Conservation (phyloP, 129 eudicot genomes). For the Erigeron canadensis region DNA sequence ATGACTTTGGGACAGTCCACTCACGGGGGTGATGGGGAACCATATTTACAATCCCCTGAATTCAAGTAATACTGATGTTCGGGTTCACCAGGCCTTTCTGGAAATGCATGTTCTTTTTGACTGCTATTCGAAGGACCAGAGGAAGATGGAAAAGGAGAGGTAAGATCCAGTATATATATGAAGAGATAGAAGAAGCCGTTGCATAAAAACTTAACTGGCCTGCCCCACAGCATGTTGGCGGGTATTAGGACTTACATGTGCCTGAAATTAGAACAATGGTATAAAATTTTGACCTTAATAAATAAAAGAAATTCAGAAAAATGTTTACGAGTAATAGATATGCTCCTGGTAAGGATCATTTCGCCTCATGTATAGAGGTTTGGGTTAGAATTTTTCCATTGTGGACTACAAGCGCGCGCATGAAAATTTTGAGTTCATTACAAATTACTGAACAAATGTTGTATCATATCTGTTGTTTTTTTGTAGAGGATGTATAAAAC, state of each 20-base stretch:
- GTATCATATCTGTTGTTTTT: no score
- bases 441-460: no score
- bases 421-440: no score
- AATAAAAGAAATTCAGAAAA: constrained; percentile 13
- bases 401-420: no score
- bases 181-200: constrained; percentile 59
- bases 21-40: constrained; percentile 82
- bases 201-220: constrained; percentile 63
- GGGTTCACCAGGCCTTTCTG: constrained; percentile 90
- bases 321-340: background rate
- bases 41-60: constrained; percentile 89
- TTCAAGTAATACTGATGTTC: constrained; percentile 82
- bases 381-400: no score
- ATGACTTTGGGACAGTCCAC: constrained; percentile 47
- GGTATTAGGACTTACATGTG: constrained; percentile 42
- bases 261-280: constrained; percentile 35
- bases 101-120: constrained; percentile 51
- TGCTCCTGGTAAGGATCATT: constrained; percentile 84
- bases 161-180: constrained; percentile 68
- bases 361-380: no score
- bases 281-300: background rate
- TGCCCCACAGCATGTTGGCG: constrained; percentile 55
- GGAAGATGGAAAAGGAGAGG: constrained; percentile 51
- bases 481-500: no score
- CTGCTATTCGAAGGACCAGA: constrained; percentile 42